phyloP scores from a whole-genome alignment of 805 yeast species.

The Torulaspora delbrueckii region DNA sequence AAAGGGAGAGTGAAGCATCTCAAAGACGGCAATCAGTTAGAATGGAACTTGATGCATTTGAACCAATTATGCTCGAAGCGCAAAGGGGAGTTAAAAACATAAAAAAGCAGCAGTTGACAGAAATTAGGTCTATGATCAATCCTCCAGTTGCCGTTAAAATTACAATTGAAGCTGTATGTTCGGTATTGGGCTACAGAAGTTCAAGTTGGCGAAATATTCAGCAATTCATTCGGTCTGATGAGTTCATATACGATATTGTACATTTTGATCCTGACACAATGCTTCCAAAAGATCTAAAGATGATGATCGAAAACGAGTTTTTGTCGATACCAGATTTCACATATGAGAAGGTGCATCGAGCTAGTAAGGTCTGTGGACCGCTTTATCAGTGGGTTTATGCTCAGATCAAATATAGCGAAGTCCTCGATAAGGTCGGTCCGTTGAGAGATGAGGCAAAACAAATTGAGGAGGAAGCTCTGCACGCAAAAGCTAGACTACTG shows the following conservation, averaged over 20 bases:
- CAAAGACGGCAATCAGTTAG: slow-evolving; percentile 51
- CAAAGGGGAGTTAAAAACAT: slow-evolving; percentile 86
- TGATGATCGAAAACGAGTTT: slow-evolving; percentile 54
- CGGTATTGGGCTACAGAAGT: slow-evolving; percentile 66
- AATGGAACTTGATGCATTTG: slow-evolving; percentile 65
- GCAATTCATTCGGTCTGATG: slow-evolving; percentile 73
- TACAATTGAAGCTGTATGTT: slow-evolving; percentile 84
- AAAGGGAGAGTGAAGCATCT: slow-evolving; percentile 59
- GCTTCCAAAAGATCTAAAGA: slow-evolving; percentile 49
- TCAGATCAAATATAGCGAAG: slow-evolving; percentile 70
- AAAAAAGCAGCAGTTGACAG: slow-evolving; percentile 87
- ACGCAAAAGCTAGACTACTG: slow-evolving; percentile 59
- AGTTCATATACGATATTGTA: slow-evolving; percentile 79
- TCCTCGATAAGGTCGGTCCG: slow-evolving; percentile 70
- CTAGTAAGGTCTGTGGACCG: slow-evolving; percentile 95
- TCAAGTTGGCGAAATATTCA: slow-evolving; percentile 79
- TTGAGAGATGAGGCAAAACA: slow-evolving; percentile 56
- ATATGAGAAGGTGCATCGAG: slow-evolving; percentile 72
- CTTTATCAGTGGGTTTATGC: slow-evolving; percentile 84
- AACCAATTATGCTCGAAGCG: slow-evolving; percentile 82
- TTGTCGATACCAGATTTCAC: slow-evolving; percentile 60
- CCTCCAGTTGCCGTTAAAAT: slow-evolving; percentile 87
- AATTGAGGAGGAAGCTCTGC: slow-evolving; percentile 56
- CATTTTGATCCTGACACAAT: slow-evolving; percentile 60
- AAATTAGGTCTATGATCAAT: slow-evolving; percentile 78